Evolutionary conservation across 2,329 filamentous ascomycete species (phyloP).

Genomic region (Neopestalotiopsis sp.): DNA sequence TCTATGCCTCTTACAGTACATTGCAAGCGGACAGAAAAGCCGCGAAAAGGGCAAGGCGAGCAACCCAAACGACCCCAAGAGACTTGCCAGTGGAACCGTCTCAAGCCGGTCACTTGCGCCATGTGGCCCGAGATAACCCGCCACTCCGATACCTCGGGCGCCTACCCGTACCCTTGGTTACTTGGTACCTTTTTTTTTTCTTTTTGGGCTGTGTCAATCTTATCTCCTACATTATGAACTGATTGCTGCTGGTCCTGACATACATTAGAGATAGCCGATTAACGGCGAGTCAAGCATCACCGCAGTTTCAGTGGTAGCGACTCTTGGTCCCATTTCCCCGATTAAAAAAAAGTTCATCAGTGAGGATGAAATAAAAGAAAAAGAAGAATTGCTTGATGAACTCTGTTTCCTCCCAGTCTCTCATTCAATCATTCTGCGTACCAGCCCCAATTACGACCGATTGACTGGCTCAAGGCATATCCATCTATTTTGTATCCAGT

Average conservation of each 20-base stretch:
- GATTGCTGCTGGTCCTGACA: neutral
- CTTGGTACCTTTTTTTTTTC: neutral
- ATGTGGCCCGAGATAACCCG: slow-evolving; percentile 16
- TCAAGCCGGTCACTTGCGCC: slow-evolving; percentile 1
- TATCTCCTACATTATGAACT: slow-evolving; percentile 9
- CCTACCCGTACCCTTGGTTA: neutral
- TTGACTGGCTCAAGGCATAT: neutral
- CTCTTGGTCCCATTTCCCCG: neutral
- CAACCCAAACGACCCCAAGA: neutral
- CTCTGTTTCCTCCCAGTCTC: neutral
- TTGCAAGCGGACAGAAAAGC: neutral
- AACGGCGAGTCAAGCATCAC: slow-evolving; percentile 15
- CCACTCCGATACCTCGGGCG: slow-evolving; percentile 3
- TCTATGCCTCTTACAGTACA: neutral
- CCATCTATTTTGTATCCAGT: neutral
- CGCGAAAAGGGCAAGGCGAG: neutral
- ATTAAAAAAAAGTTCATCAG: neutral
- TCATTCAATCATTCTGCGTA: slow-evolving; percentile 12
- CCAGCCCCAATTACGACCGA: neutral
- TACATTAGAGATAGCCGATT: slow-evolving; percentile 8
- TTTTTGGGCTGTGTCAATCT: slow-evolving; percentile 9
- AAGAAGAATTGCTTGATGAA: neutral
- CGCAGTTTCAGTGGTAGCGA: slow-evolving; percentile 3
- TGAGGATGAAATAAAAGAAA: neutral
- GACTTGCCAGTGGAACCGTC: slow-evolving; percentile 1